Conservation (phyloP, 1,139 yeast genomes). For the Taphrina wiesneri region DNA sequence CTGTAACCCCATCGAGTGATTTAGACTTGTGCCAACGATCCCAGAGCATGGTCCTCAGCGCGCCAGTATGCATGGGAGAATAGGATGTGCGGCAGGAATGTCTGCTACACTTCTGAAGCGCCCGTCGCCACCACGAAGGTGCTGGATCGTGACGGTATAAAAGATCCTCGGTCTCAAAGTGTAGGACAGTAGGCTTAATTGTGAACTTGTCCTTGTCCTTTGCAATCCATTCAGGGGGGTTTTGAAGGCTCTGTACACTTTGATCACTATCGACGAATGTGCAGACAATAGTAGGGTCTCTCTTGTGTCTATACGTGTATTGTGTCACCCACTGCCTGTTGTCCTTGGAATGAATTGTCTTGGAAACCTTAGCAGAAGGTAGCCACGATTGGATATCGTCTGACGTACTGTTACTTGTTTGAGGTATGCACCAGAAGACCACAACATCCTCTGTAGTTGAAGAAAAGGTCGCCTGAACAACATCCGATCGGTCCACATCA, state of each 20-base stretch:
- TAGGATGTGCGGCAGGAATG: not conserved
- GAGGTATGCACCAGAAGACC: slow-evolving; percentile 16
- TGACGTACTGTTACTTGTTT: not conserved
- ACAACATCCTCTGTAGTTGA: not conserved
- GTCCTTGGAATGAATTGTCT: not conserved
- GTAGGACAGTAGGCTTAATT: not conserved
- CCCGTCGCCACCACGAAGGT: not conserved
- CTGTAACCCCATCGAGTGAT: slow-evolving; percentile 18
- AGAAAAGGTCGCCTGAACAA: not conserved
- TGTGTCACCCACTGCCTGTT: slow-evolving; percentile 3
- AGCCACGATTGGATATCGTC: not conserved
- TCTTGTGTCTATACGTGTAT: slow-evolving; percentile 12
- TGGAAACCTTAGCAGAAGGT: slow-evolving; percentile 1
- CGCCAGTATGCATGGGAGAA: slow-evolving; percentile 4
- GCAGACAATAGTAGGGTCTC: slow-evolving; percentile 4
- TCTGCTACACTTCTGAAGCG: not conserved
- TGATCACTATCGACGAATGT: not conserved
- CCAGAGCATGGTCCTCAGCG: slow-evolving; percentile 12
- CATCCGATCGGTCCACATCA: not conserved
- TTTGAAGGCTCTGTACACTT: not conserved
- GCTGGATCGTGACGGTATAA: not conserved
- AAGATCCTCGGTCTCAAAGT: slow-evolving; percentile 12
- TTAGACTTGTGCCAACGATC: slow-evolving; percentile 20
- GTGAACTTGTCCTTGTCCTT: slow-evolving; percentile 6
- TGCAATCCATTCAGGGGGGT: slow-evolving; percentile 6